Evolutionary conservation across 176 grass and related monocot species (phyloP), one percentile per base, ranked within the genome.

Genomic region (Avena atlantica): DNA sequence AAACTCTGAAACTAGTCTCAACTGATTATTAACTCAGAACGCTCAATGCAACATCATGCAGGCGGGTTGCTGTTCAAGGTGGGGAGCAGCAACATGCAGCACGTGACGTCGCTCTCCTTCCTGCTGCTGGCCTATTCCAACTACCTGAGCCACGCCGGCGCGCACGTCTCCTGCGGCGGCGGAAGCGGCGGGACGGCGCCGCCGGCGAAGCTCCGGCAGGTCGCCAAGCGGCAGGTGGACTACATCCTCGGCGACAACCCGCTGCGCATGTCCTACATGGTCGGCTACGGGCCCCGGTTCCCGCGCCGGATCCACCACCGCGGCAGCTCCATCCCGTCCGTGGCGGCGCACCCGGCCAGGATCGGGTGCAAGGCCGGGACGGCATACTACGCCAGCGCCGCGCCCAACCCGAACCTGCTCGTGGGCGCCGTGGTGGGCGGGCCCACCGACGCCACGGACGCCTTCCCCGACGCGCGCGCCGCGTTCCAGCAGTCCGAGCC

Each of bases 61-160:
- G 93, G 93, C 9, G 90, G 91, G 27, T 74, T 95, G 36, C 53
- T 95, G 80, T 95, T 91, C 55, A 93, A 95, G 81, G 84, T 90
- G 3, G 93, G 93, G 66, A 81, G 88, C 15, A 95, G 93, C 88
- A 91, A 95, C 84, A 93, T 95, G 93, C 93, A 93, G 86, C 93
- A 93, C 83, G 93, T 95, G 76, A 95, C 93, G 15, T 87, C 93
- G 60, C 91, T 95, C 70, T 95, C 91, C 3, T 95, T 95, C 86
- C 88, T 95, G 19, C 88, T 95, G 20, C 91, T 95, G 5, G 86
- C 93, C 50, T 95, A 95, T 80, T 95, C 93, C 12, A 91, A 93
- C 68, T 89, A 95, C 80, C 91, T 91, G 6, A 95, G 93, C 91
- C 93, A 95, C 80, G 93, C 93, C 69, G 85, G 85, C 62, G 86